Evolutionary conservation across 345 rosid species (phyloP), one percentile per base, ranked within the genome.

Genomic region (Toxicodendron radicans): DNA sequence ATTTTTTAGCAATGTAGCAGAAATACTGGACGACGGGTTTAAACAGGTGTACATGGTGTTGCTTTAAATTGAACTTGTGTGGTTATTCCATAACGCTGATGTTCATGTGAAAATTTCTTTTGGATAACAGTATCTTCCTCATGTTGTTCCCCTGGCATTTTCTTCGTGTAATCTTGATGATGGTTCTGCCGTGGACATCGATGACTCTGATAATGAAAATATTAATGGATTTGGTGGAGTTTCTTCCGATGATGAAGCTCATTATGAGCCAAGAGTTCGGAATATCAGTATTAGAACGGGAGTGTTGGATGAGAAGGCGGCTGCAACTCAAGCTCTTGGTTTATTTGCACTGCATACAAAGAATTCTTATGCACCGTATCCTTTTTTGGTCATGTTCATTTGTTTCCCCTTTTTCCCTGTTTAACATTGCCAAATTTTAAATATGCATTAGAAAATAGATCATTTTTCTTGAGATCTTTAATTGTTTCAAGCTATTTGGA

Each of bases 241-340:
- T 51, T 93, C 97, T 62, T 96, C 99, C 54, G 99, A 93, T 81
- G 99, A 96, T 86, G 99, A 96, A 86, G 98, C 97, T 83, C 97
- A 86, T 73, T 97, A 90, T 84, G 98, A 90, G 78, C 94, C 95
- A 66, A 88, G 97, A 74, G 95, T 93, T 77, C 87, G 97, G 75
- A 96, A 96, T 79, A 92, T 96, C 78, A 93, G 99, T 71, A 80
- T 96, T 78, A 87, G 99, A 84, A 96, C 99, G 33, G 99, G 99
- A 76, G 95, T 96, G 49, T 78, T 96, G 76, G 99, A 96, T 83
- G 99, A 96, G 87, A 96, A 96, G 89, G 99, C 99, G 65, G 98
- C 99, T 79, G 99, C 99, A 73, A 96, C 97, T 79, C 99, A 96
- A 87, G 97, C 98, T 38, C 88, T 96, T 84, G 99, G 99, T 78